Percentiles rank a stretch among this genome's conserved stretches.
Evolutionary conservation across 2,329 filamentous ascomycete species (phyloP).

Genomic region (Exophiala viscosa): DNA sequence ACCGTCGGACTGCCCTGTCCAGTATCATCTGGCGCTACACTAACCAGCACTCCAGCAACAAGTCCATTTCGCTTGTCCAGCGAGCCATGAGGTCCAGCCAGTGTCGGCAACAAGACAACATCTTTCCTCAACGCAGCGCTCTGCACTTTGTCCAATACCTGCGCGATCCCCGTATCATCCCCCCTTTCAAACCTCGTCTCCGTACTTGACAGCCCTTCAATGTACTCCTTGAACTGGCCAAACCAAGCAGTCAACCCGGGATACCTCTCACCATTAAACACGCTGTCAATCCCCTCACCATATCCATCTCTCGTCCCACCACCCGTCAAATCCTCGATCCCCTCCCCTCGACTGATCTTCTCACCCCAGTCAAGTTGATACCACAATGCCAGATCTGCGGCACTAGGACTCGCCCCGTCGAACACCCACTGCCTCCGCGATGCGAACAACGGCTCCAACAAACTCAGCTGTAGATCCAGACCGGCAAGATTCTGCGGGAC

Average conservation of each 20-base stretch:
- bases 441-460: conserved; percentile 21
- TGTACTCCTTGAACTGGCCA: conserved; percentile 12
- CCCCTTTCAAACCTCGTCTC: conserved; percentile 20
- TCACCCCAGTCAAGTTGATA: conserved; percentile 28
- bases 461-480: conserved; percentile 23
- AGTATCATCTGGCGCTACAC: conserved; percentile 25
- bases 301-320: conserved; percentile 17
- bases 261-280: conserved; percentile 24
- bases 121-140: conserved; percentile 38
- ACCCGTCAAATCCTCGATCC: conserved; percentile 19
- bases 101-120: conserved; percentile 19
- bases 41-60: conserved; percentile 14
- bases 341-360: conserved; percentile 25
- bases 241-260: conserved; percentile 22
- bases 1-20: conserved; percentile 20
- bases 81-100: conserved; percentile 4
- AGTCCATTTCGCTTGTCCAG: conserved; percentile 23
- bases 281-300: conserved; percentile 13
- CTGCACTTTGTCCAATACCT: conserved; percentile 36
- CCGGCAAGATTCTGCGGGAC: conserved; percentile 21
- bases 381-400: conserved; percentile 20
- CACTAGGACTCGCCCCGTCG: conserved; percentile 17
- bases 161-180: conserved; percentile 8
- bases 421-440: conserved; percentile 11
- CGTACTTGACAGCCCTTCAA: conserved; percentile 13